Evolutionary conservation across 441 rosid genomes (phyloP).

Genomic region (Gossypium lobatum): DNA sequence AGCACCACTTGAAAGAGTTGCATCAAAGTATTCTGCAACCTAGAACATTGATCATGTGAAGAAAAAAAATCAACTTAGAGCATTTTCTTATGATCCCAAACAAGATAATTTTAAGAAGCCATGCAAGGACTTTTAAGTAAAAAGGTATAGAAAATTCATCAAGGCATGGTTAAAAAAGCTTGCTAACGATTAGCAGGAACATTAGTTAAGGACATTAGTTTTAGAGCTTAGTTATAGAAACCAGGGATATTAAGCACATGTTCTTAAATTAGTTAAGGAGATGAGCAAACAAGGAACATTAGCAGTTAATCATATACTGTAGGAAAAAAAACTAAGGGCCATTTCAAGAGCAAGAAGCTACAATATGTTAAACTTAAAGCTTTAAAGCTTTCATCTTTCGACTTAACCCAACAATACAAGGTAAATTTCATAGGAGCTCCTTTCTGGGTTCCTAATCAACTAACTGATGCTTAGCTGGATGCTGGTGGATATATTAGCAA

Average conservation of each 20-base stretch:
- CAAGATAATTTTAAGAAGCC: background rate
- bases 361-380: background rate
- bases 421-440: background rate
- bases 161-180: background rate
- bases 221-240: background rate
- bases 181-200: background rate
- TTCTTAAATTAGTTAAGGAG: background rate
- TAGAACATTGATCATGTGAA: slow-evolving; percentile 26
- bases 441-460: background rate
- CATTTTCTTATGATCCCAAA: slow-evolving; percentile 9
- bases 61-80: slow-evolving; percentile 8
- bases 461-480: background rate
- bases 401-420: background rate
- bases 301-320: background rate
- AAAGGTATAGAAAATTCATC: background rate
- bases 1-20: slow-evolving; percentile 69
- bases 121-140: background rate
- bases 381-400: background rate
- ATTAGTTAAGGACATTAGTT: too few relatives aligned
- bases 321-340: background rate
- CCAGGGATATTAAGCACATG: background rate
- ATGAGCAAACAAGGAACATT: background rate
- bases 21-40: slow-evolving; percentile 84
- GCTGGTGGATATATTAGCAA: background rate
- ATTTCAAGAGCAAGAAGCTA: background rate